These are phyloP conservation scores for Fonsecaea erecta DNA, from an alignment of 2,329 filamentous ascomycete species.

Conservation along the genomic window DNA sequence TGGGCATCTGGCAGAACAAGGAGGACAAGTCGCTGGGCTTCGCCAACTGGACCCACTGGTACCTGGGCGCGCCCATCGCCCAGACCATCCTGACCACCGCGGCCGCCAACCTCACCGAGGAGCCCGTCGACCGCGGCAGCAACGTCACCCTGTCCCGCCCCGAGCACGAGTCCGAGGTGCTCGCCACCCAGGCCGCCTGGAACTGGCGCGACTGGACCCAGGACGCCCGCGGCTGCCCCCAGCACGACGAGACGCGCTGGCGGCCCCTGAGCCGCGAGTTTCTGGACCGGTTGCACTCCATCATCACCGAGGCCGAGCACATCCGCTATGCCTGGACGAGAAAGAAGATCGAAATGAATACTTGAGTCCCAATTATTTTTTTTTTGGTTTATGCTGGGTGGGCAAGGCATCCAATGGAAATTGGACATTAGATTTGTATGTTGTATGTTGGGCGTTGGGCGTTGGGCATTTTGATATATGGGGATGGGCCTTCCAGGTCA, in stretches of 20 bases:
- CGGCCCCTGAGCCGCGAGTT: slow-evolving; percentile 1
- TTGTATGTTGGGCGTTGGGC: too few species aligned
- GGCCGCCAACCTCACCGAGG: neutral
- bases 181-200: slow-evolving; percentile 1
- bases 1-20: slow-evolving; percentile 15
- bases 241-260: slow-evolving; percentile 6
- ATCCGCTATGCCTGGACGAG: neutral
- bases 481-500: too few species aligned
- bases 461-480: too few species aligned
- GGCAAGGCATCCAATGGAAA: too few species aligned
- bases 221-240: neutral
- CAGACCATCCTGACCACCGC: neutral
- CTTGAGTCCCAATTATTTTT: neutral
- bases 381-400: neutral
- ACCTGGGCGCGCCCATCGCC: slow-evolving; percentile 1
- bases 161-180: neutral
- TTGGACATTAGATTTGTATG: too few species aligned
- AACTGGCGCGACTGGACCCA: slow-evolving; percentile 5
- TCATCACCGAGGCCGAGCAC: neutral
- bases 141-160: neutral
- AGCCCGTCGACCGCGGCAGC: neutral
- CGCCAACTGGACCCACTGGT: slow-evolving; percentile 21
- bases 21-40: slow-evolving; percentile 4
- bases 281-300: neutral
- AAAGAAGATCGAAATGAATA: slow-evolving; percentile 3